Base-by-base conservation (phyloP, 1,139 yeast genomes). In the Taphrina flavorubra region DNA sequence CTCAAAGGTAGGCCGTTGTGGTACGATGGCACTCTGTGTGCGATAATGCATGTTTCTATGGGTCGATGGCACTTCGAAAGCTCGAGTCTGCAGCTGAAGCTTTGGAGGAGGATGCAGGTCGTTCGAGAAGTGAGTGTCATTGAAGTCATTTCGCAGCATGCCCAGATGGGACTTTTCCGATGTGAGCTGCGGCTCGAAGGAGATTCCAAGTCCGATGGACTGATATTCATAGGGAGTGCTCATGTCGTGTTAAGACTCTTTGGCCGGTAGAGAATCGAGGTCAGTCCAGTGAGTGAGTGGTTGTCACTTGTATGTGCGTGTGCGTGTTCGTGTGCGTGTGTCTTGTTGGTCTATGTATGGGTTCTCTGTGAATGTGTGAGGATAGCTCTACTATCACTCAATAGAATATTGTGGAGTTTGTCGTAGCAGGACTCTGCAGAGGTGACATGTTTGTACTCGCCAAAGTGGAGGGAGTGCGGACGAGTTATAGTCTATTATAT, bases 131-230 rank as follows among this genome's bases (percentile, higher is more conserved):
- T 53, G 57, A 4, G 11, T 16, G 37, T 56, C n/a, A 25, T 31
- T n/a, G n/a, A 11, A 40, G 10, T 16, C 60, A 40, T 37, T 40
- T 8, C 42, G 25, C 60, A 34, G 1, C 60, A 39, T 8, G 34
- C 47, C 60, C 44, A 8, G 13, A 18, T 14, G n/a, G 14, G 47
- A 18, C 13, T 56, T 14, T 13, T 37, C 44, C 47, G 14, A 25
- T 2, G 34, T 37, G 6, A 18, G 49, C 14, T 47, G 57, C 37
- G 42, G 57, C 31, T 62, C 51, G 59, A 62, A 51, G 0, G 65
- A 62, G 51, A 62, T 51, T 16, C 65, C 65, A 31, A 62, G 65
- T 14, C 65, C 65, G 40, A 62, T 39, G 58, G 55, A 34, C n/a
- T 51, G 42, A 36, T 44, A 62, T 8, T 51, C 47, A 40, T 34